phyloP scores from a whole-genome alignment of 164 flowering plant species.

The Vitis rotundifolia region DNA sequence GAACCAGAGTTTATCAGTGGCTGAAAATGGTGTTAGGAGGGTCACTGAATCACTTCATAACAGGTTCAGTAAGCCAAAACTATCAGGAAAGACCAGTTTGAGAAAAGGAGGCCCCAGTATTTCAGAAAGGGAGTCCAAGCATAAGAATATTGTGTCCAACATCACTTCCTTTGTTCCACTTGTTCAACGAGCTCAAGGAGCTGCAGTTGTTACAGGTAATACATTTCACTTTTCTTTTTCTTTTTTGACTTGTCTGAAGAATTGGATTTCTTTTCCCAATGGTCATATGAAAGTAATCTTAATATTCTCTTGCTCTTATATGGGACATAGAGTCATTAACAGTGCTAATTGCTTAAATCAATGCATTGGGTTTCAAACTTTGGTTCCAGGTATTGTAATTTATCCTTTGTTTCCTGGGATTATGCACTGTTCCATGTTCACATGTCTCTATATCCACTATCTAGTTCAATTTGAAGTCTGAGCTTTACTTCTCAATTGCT shows the following conservation, averaged over 20 bases:
- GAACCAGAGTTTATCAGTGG: constrained; percentile 34
- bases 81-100: constrained; percentile 40
- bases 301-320: not conserved
- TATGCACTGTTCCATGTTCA: not conserved
- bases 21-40: constrained; percentile 35
- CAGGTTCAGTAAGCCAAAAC: constrained; percentile 44
- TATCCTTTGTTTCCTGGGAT: not conserved
- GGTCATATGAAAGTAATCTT: too few species aligned
- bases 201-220: constrained; percentile 56
- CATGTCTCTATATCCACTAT: not conserved
- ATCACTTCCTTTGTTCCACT: constrained; percentile 74
- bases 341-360: not conserved
- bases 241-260: not conserved
- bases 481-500: not conserved
- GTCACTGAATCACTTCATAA: constrained; percentile 28
- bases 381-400: not conserved
- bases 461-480: not conserved
- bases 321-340: not conserved
- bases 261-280: not conserved
- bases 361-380: not conserved
- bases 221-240: not conserved
- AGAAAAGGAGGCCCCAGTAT: constrained; percentile 37
- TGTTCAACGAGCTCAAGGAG: constrained; percentile 71
- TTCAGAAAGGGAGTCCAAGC: constrained; percentile 38
- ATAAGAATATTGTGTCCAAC: constrained; percentile 73